Evolutionary conservation across 768 basidiomycete genomes (phyloP).

Genomic region (Naganishia randhawae): DNA sequence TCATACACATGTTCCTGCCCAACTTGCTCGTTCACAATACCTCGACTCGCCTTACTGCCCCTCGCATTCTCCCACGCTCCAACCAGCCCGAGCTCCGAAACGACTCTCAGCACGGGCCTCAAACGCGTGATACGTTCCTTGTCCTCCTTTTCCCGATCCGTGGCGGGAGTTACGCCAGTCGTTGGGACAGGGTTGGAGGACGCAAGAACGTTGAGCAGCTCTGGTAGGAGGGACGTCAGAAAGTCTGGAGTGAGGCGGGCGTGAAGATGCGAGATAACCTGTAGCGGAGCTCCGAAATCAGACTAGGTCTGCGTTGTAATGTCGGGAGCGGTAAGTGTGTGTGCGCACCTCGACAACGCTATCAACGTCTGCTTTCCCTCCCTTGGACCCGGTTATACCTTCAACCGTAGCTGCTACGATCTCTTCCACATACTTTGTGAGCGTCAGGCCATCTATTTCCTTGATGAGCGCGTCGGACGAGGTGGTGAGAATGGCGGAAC

Average conservation of each 20-base stretch:
- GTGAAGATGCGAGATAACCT: slow-evolving; percentile 87
- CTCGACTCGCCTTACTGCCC: slow-evolving; percentile 55
- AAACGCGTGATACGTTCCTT: slow-evolving; percentile 70
- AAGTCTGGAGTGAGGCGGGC: slow-evolving; percentile 77
- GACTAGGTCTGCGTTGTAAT: not conserved
- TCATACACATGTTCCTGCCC: slow-evolving; percentile 73
- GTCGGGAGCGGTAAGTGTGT: not conserved
- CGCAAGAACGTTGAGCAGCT: slow-evolving; percentile 54
- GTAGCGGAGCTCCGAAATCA: slow-evolving; percentile 1
- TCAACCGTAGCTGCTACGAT: slow-evolving; percentile 81
- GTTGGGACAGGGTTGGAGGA: slow-evolving; percentile 50
- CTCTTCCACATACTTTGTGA: slow-evolving; percentile 96
- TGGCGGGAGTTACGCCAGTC: slow-evolving; percentile 53
- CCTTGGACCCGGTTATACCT: slow-evolving; percentile 57
- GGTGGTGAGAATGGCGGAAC: slow-evolving; percentile 64
- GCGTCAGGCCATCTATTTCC: slow-evolving; percentile 80
- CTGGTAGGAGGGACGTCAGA: slow-evolving; percentile 65
- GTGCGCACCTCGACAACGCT: slow-evolving; percentile 78
- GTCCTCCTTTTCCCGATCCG: slow-evolving; percentile 92
- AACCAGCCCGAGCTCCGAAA: slow-evolving; percentile 83
- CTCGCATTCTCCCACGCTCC: slow-evolving; percentile 68
- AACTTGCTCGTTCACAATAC: slow-evolving; percentile 56
- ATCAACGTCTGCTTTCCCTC: slow-evolving; percentile 87
- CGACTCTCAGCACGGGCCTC: slow-evolving; percentile 77
- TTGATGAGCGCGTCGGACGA: slow-evolving; percentile 74